Conservation (phyloP, 2,329 filamentous ascomycete genomes). For the Immersiporthe knoxdaviesiana region DNA sequence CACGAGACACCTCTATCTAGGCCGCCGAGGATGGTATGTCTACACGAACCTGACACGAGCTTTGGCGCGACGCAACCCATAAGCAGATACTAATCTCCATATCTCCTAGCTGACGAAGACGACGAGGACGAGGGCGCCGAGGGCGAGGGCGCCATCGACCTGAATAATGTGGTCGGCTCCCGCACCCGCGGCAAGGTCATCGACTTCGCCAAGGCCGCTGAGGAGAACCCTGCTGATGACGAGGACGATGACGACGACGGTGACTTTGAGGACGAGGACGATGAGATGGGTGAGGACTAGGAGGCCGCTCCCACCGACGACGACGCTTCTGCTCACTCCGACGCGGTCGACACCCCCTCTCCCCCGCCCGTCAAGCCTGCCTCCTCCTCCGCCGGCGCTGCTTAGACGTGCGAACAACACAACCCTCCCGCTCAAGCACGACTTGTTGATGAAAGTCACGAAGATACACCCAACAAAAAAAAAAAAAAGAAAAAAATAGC, state of each 20-base stretch:
- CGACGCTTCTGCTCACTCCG: conserved; percentile 13
- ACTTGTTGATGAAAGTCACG: conserved; percentile 26
- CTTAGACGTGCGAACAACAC: conserved; percentile 6
- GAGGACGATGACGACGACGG: conserved; percentile 78
- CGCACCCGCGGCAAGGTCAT: conserved; percentile 93
- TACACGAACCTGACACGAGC: conserved; percentile 7
- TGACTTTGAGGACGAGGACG: conserved; percentile 66
- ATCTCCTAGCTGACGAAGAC: conserved; percentile 34
- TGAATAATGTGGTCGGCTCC: conserved; percentile 84
- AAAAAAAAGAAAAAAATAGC: neutral
- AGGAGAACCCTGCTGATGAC: conserved; percentile 75
- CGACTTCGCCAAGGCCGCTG: conserved; percentile 88
- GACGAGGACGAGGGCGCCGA: conserved; percentile 76
- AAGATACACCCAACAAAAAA: neutral
- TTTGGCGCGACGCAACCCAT: neutral
- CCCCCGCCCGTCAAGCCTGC: conserved; percentile 8
- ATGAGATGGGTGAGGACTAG: conserved; percentile 70
- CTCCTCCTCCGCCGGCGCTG: conserved; percentile 5
- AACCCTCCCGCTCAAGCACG: conserved; percentile 3
- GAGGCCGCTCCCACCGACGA: conserved; percentile 1
- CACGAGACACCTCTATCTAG: conserved; percentile 31
- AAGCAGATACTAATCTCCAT: conserved; percentile 28
- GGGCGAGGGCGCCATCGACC: conserved; percentile 89
- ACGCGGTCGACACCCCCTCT: conserved; percentile 7
- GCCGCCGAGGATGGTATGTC: conserved; percentile 39